These are phyloP conservation scores for Umbilicus rupestris DNA, from an alignment of 164 flowering plant genomes.

Conservation along the genomic window DNA sequence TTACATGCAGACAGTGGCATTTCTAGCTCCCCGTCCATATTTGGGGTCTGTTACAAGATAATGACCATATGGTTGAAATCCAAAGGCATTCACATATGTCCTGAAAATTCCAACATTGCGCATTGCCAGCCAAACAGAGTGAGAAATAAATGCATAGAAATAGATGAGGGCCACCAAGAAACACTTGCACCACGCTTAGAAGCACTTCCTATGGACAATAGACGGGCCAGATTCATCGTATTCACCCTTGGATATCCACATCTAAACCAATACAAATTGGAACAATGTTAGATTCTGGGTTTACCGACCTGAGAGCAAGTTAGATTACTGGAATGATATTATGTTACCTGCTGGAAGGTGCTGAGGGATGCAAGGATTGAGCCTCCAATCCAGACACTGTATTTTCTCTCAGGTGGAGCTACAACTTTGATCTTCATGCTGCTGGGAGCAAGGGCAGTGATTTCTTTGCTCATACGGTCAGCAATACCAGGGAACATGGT, in stretches of 20 bases:
- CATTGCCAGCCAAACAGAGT: not conserved
- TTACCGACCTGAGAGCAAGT: not conserved
- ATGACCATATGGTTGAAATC: not conserved
- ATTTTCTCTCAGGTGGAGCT: conserved; percentile 16
- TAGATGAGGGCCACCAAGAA: not conserved
- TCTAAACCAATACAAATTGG: conserved; percentile 2
- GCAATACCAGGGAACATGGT: conserved; percentile 20
- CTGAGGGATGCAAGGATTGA: conserved; percentile 14
- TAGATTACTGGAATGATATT: too few species aligned
- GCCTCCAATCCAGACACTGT: conserved; percentile 18
- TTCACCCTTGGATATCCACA: conserved; percentile 16
- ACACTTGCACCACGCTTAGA: conserved; percentile 6
- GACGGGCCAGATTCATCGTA: conserved; percentile 16
- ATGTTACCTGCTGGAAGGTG: conserved; percentile 18
- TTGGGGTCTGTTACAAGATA: not conserved
- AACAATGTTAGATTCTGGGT: not conserved
- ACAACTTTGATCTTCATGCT: conserved; percentile 19
- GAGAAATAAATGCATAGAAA: not conserved
- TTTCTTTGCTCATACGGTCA: conserved; percentile 16
- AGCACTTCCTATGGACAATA: conserved; percentile 16
- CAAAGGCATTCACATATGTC: not conserved
- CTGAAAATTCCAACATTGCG: not conserved
- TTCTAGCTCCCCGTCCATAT: too few species aligned
- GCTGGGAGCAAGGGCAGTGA: conserved; percentile 16
- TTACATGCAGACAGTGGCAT: too few species aligned